Evolutionary conservation across 768 basidiomycete species (phyloP), one percentile per base, ranked within the genome.

Genomic region (Exsudoporus frostii): DNA sequence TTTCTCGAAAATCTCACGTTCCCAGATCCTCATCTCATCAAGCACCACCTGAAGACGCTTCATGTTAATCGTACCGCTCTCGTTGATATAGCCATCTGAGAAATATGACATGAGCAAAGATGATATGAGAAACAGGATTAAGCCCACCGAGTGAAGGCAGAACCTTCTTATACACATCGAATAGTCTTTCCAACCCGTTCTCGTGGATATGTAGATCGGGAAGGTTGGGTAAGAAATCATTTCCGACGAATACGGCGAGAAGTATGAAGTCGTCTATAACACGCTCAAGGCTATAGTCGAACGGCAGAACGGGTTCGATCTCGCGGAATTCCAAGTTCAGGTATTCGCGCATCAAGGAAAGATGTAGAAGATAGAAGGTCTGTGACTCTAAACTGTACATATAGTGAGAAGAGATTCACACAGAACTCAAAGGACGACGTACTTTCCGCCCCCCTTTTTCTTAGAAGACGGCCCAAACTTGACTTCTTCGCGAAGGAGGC

Each of bases 241-340:
- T 99, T 30, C 97, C 97, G 46, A 98, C 87, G 62, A 99, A 99
- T 25, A 98, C 92, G 22, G 94, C 92, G 61, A 99, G 82, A 7
- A 98, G 77, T 64, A 98, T 90, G 71, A 98, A 98, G 74, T 99
- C 97, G 70, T 99, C 96, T 66, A 99, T 96, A 70, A 99, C 78
- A 33, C 91, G 85, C 68, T 99, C 97, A 57, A 98, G 81, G 65
- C 78, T 88, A 71, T 98, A 98, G 29, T 76, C 73, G 76, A 98
- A 98, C 0, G 85, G 79, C 5, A 94, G 73, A 19, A 75, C 62
- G 2, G 79, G 76, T 53, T 80, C 79, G 47, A 94, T 83, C 59
- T 84, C 80, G 62, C 75, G 81, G 71, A 99, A 99, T 70, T 99
- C 97, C 57, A 97, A 81, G 71, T 99, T 90, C 60, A 99, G 85